Evolutionary conservation across 208 protist genomes (phyloP).

Genomic region (Leishmania major): DNA sequence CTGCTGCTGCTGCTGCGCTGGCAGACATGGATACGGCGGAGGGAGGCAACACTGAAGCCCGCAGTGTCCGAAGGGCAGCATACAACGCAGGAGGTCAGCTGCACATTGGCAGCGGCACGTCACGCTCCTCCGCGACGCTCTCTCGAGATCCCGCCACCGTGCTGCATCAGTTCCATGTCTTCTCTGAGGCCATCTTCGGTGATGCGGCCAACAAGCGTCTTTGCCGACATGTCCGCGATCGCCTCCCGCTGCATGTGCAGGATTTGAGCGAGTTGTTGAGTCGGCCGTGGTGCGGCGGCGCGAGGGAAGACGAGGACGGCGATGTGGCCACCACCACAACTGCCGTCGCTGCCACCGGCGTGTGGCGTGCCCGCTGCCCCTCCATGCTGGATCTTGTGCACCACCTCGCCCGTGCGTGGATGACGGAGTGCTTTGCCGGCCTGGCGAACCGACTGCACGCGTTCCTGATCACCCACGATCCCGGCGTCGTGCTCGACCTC

Average conservation of each 20-base stretch:
- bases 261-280: constrained; percentile 18
- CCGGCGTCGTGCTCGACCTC: constrained; percentile 23
- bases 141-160: not conserved
- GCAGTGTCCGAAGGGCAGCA: not conserved
- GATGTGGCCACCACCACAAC: too few relatives aligned
- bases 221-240: constrained; percentile 21
- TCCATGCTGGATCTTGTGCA: constrained; percentile 38
- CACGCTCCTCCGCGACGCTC: not conserved
- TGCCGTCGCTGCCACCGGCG: not conserved
- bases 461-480: constrained; percentile 23
- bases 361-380: constrained; percentile 16
- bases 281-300: constrained; percentile 17
- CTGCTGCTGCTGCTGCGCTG: not conserved
- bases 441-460: constrained; percentile 13
- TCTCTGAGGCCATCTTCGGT: constrained; percentile 19
- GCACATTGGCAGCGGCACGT: not conserved
- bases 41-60: not conserved
- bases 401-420: constrained; percentile 25
- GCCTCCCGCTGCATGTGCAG: constrained; percentile 15
- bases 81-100: not conserved
- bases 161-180: constrained; percentile 9
- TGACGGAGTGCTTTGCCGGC: constrained; percentile 29
- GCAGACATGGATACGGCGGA: not conserved
- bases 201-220: constrained; percentile 22
- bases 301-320: not conserved